A percentile compares a stretch with the other conserved stretches of the same genome.
Conservation (phyloP, 306 rosid species). For the Lupinus albus region DNA sequence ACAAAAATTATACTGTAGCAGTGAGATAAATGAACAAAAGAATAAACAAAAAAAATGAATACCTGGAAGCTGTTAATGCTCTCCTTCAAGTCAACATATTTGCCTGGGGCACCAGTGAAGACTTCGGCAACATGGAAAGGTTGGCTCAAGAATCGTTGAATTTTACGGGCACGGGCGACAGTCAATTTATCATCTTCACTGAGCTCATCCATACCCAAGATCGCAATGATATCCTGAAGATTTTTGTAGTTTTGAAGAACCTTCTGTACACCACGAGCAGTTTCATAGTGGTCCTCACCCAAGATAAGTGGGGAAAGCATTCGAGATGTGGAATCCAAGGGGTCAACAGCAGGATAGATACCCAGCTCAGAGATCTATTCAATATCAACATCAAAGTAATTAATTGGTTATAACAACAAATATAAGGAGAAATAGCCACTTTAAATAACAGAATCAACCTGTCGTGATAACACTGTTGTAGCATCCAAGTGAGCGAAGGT, state of each 20-base stretch:
- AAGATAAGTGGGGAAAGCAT: slow-evolving; percentile 98
- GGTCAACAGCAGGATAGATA: slow-evolving; percentile 97
- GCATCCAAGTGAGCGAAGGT: slow-evolving; percentile 99
- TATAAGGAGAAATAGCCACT: not conserved
- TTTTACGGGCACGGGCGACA: slow-evolving; percentile 98
- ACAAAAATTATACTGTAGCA: not conserved
- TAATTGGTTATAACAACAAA: not conserved
- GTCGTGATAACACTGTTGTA: slow-evolving; percentile 93
- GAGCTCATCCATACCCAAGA: slow-evolving; percentile 99
- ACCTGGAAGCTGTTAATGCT: slow-evolving; percentile 89
- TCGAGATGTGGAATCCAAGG: slow-evolving; percentile 95
- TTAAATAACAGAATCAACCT: slow-evolving; percentile 53
- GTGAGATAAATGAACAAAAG: not conserved
- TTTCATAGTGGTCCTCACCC: slow-evolving; percentile 88
- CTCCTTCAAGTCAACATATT: slow-evolving; percentile 94
- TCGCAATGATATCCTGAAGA: slow-evolving; percentile 99
- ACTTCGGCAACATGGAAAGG: slow-evolving; percentile 99
- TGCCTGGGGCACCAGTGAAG: slow-evolving; percentile 98
- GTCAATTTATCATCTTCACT: slow-evolving; percentile 98
- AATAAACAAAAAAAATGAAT: not conserved
- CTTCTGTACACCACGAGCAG: slow-evolving; percentile 98
- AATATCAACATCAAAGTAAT: slow-evolving; percentile 14
- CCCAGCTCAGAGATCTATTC: slow-evolving; percentile 94
- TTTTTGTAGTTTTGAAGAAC: slow-evolving; percentile 96
- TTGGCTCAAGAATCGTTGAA: slow-evolving; percentile 81